Evolutionary conservation across 352 stramenopile species (phyloP).

Genomic region (Phytophthora megakarya): DNA sequence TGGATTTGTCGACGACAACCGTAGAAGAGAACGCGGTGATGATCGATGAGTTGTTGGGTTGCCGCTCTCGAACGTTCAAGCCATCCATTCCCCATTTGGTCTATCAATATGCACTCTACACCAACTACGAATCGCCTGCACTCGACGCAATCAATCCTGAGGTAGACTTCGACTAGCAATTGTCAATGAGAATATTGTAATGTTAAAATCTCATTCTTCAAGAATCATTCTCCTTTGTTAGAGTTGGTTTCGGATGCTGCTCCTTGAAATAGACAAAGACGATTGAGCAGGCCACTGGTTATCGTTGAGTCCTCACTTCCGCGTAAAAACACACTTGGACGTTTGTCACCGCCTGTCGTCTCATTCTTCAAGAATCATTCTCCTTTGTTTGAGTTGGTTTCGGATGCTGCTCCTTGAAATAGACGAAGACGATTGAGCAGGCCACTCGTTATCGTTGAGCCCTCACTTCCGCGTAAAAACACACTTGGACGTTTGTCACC

Average conservation of each 20-base stretch:
- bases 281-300: neutral
- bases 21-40: constrained; percentile 88
- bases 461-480: neutral
- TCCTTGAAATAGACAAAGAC: constrained; percentile 26
- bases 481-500: neutral
- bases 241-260: constrained; percentile 19
- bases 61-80: constrained; percentile 68
- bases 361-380: too few relatives aligned
- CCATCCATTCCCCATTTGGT: constrained; percentile 94
- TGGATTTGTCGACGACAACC: neutral
- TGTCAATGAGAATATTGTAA: neutral
- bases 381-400: constrained; percentile 21
- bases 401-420: constrained; percentile 21
- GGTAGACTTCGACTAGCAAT: constrained; percentile 51
- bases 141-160: constrained; percentile 77
- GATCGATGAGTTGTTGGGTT: constrained; percentile 88
- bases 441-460: too few relatives aligned
- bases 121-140: constrained; percentile 87
- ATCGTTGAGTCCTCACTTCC: too few relatives aligned
- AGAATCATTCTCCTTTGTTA: too few relatives aligned
- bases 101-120: constrained; percentile 95
- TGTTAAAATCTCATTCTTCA: too few relatives aligned
- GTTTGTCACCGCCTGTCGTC: constrained; percentile 8
- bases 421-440: constrained; percentile 7
- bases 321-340: neutral